Evolutionary conservation across 768 basidiomycete species (phyloP).

Genomic region (Mycena rebaudengoi): DNA sequence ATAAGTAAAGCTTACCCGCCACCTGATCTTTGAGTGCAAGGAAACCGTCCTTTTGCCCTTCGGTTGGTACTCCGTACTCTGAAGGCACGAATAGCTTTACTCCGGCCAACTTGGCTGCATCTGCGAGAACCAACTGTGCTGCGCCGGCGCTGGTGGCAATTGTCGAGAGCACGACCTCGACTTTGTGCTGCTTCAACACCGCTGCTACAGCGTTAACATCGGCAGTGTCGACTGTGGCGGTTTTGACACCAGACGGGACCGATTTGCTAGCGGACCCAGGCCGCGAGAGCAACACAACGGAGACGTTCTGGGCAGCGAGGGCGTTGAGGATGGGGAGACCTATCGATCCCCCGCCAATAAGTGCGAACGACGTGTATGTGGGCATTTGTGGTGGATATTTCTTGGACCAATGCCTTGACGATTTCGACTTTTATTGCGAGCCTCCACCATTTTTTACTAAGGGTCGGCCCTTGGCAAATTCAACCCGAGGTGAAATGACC

Average conservation of each 20-base stretch:
- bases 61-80: conserved; percentile 47
- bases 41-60: conserved; percentile 38
- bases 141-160: conserved; percentile 33
- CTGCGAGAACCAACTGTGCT: conserved; percentile 36
- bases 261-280: conserved; percentile 3
- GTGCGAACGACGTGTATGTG: neutral
- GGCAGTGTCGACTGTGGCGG: conserved; percentile 36
- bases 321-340: conserved; percentile 42
- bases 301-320: conserved; percentile 56
- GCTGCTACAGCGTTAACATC: conserved; percentile 34
- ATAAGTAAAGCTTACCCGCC: conserved; percentile 30
- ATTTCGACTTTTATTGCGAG: too few relatives aligned
- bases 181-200: conserved; percentile 39
- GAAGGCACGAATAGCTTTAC: conserved; percentile 49
- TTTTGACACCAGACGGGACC: conserved; percentile 31
- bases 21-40: conserved; percentile 34
- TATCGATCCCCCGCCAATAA: conserved; percentile 21
- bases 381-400: too few relatives aligned
- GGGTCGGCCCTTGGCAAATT: too few relatives aligned
- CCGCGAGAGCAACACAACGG: conserved; percentile 28
- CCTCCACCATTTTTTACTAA: too few relatives aligned
- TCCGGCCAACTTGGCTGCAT: conserved; percentile 45
- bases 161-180: conserved; percentile 47
- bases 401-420: too few relatives aligned
- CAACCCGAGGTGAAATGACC: too few relatives aligned